Evolutionary conservation across 768 basidiomycete genomes (phyloP).

Genomic region (Nevesoporus exiguus): DNA sequence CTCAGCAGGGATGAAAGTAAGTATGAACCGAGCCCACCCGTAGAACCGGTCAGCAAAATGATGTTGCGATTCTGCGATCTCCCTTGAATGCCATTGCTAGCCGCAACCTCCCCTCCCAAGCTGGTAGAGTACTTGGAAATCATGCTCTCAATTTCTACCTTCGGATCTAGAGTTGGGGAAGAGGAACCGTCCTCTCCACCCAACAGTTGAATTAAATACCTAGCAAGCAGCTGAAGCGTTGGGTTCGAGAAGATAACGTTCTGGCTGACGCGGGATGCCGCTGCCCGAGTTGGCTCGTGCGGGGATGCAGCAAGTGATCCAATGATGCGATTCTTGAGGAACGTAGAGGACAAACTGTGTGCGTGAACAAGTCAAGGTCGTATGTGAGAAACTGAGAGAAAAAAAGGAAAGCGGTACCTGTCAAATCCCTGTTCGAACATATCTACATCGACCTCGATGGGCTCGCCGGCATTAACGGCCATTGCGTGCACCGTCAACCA

Average conservation of each 20-base stretch:
- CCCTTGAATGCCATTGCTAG: not conserved
- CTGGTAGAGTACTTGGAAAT: conserved; percentile 25
- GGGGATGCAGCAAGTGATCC: conserved; percentile 25
- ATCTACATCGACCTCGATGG: conserved; percentile 11
- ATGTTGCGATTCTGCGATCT: conserved; percentile 15
- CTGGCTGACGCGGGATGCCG: conserved; percentile 23
- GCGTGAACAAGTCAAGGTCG: not conserved
- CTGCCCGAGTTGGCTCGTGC: conserved; percentile 6
- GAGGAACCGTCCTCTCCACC: not conserved
- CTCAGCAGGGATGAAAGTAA: conserved; percentile 36
- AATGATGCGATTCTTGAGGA: conserved; percentile 38
- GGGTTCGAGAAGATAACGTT: conserved; percentile 47
- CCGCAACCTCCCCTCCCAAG: not conserved
- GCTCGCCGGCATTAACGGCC: conserved; percentile 10
- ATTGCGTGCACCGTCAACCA: conserved; percentile 29
- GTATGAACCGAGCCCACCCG: conserved; percentile 35
- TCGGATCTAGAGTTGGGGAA: not conserved
- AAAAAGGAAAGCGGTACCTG: conserved; percentile 25
- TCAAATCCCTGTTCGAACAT: conserved; percentile 38
- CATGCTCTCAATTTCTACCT: conserved; percentile 33
- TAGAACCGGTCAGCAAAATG: conserved; percentile 33
- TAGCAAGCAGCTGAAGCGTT: conserved; percentile 30
- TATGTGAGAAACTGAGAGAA: not conserved
- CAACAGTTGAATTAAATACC: conserved; percentile 19
- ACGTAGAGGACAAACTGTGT: conserved; percentile 34